These are phyloP conservation scores for Cutaneotrichosporon dermatis DNA, from an alignment of 1,284 basidiomycete species.

Conservation along the genomic window DNA sequence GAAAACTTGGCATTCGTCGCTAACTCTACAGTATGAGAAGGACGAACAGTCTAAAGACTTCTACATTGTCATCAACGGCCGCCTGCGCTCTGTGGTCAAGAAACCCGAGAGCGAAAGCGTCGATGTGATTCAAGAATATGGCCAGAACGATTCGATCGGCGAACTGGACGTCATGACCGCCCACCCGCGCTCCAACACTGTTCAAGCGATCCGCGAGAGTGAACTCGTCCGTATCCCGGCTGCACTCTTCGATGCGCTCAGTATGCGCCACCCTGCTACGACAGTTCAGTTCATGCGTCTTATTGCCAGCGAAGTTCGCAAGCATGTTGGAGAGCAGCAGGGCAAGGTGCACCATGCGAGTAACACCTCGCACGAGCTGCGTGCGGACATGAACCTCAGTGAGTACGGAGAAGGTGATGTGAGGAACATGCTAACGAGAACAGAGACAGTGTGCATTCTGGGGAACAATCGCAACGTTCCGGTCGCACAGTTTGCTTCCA, in stretches of 20 bases:
- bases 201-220: slow-evolving; percentile 96
- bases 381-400: slow-evolving; percentile 85
- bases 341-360: slow-evolving; percentile 21
- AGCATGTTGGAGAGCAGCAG: slow-evolving; percentile 61
- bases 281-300: slow-evolving; percentile 92
- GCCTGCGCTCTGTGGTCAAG: slow-evolving; percentile 71
- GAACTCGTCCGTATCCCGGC: slow-evolving; percentile 97
- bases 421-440: not conserved
- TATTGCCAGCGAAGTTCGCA: slow-evolving; percentile 86
- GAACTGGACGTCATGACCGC: slow-evolving; percentile 98
- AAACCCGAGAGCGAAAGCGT: slow-evolving; percentile 60
- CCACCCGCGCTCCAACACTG: slow-evolving; percentile 77
- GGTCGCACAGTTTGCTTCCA: slow-evolving; percentile 78
- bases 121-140: slow-evolving; percentile 85
- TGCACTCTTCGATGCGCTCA: slow-evolving; percentile 95
- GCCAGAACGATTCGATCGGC: slow-evolving; percentile 67
- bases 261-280: slow-evolving; percentile 83
- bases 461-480: slow-evolving; percentile 70
- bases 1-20: too few species aligned
- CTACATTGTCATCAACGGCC: slow-evolving; percentile 97
- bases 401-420: slow-evolving; percentile 51
- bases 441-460: slow-evolving; percentile 47
- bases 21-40: slow-evolving; percentile 67
- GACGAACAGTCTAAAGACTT: slow-evolving; percentile 88
- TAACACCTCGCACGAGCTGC: slow-evolving; percentile 54